Percentiles rank a stretch among this genome's conserved stretches.
phyloP scores from a whole-genome alignment of 495 filamentous ascomycete genomes.

The Bathelium albidoporum region DNA sequence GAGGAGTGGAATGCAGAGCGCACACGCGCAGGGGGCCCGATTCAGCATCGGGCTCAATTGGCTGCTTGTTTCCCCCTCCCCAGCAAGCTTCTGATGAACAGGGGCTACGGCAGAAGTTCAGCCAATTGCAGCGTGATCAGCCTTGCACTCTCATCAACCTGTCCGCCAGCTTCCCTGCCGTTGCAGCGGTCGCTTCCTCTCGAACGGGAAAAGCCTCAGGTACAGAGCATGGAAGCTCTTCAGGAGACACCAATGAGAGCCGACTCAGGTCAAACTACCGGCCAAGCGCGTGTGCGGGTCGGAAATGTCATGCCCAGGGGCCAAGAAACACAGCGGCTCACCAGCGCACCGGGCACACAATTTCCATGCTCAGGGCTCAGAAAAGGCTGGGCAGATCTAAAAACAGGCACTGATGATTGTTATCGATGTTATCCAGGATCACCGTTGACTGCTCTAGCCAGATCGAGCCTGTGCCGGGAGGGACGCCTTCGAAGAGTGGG shows the following conservation, averaged over 20 bases:
- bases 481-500: not conserved
- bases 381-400: not conserved
- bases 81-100: not conserved
- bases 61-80: not conserved
- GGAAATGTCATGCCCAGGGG: conserved; percentile 1
- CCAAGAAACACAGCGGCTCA: conserved; percentile 1
- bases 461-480: not conserved
- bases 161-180: not conserved
- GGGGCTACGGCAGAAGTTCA: not conserved
- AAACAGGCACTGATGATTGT: not conserved
- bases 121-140: not conserved
- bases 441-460: not conserved
- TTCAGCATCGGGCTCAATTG: not conserved
- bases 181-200: not conserved
- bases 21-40: not conserved
- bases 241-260: not conserved
- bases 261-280: not conserved
- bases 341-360: not conserved
- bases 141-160: not conserved
- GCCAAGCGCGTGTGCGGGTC: conserved; percentile 5
- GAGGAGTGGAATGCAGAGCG: not conserved
- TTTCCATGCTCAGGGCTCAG: not conserved
- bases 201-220: not conserved
- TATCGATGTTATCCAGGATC: not conserved
- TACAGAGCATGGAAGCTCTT: not conserved